Evolutionary conservation across 306 rosid genomes (phyloP).

Genomic region (Nissolia schottii): DNA sequence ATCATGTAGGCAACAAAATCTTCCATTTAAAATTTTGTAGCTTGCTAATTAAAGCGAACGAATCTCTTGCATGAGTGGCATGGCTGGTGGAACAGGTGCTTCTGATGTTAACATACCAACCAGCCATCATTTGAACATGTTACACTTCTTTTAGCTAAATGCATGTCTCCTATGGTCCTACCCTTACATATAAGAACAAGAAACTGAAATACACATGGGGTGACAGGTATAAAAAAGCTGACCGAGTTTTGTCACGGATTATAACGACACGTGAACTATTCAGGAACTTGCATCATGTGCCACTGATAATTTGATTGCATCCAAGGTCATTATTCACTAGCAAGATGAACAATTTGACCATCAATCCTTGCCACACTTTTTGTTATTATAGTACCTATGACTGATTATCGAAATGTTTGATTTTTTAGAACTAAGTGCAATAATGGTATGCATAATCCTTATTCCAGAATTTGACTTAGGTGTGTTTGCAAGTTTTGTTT

Average conservation of each 20-base stretch:
- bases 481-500: no score
- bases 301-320: neutral
- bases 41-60: neutral
- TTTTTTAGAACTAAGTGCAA: neutral
- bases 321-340: neutral
- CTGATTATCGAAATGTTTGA: neutral
- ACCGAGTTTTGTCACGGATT: constrained; percentile 6
- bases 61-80: neutral
- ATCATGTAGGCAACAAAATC: neutral
- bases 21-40: neutral
- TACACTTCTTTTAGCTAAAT: neutral
- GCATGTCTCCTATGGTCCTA: constrained; percentile 12
- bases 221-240: constrained; percentile 20
- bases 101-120: constrained; percentile 13
- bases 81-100: neutral
- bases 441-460: neutral
- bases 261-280: neutral
- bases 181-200: constrained; percentile 16
- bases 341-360: constrained; percentile 11
- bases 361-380: neutral
- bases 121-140: constrained; percentile 5
- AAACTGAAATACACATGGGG: constrained; percentile 21
- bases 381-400: neutral
- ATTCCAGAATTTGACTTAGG: constrained; percentile 7
- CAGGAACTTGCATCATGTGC: neutral